Evolutionary conservation across 2,329 filamentous ascomycete genomes (phyloP).

Genomic region (Talaromyces sp.): DNA sequence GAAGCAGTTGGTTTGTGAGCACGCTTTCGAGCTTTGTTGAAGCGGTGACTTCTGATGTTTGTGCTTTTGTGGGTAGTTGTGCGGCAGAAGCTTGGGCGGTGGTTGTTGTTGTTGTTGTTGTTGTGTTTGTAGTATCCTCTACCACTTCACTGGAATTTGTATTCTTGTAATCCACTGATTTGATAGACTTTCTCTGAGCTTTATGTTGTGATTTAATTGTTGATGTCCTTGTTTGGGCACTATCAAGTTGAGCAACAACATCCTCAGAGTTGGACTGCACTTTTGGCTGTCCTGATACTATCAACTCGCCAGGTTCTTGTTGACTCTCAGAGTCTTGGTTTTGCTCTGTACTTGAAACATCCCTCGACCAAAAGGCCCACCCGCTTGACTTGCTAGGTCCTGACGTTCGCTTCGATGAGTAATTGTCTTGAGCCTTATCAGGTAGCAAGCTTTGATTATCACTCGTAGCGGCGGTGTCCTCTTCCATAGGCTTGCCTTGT

Average conservation of each 20-base stretch:
- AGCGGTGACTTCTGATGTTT: slow-evolving; percentile 30
- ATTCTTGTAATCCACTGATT: slow-evolving; percentile 23
- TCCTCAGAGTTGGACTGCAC: slow-evolving; percentile 18
- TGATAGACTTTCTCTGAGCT: slow-evolving; percentile 27
- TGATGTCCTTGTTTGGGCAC: slow-evolving; percentile 19
- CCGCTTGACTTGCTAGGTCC: slow-evolving; percentile 31
- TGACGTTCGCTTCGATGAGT: slow-evolving; percentile 23
- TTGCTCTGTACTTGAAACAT: slow-evolving; percentile 27
- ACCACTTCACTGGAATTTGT: slow-evolving; percentile 12
- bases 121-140: slow-evolving; percentile 23
- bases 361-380: slow-evolving; percentile 44
- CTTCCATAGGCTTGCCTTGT: slow-evolving; percentile 18
- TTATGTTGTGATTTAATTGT: slow-evolving; percentile 19
- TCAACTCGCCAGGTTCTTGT: slow-evolving; percentile 22
- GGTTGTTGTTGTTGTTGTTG: slow-evolving; percentile 20
- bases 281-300: slow-evolving; percentile 21
- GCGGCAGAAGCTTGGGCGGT: slow-evolving; percentile 20
- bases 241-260: slow-evolving; percentile 16
- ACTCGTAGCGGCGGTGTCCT: slow-evolving; percentile 21
- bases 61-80: slow-evolving; percentile 22
- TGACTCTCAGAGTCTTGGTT: slow-evolving; percentile 17
- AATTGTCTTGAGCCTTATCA: slow-evolving; percentile 21
- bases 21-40: slow-evolving; percentile 36
- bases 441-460: slow-evolving; percentile 22
- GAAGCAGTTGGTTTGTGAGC: slow-evolving; percentile 48